phyloP scores from a whole-genome alignment of 2,329 filamentous ascomycete genomes.

The Xylaria sp. region DNA sequence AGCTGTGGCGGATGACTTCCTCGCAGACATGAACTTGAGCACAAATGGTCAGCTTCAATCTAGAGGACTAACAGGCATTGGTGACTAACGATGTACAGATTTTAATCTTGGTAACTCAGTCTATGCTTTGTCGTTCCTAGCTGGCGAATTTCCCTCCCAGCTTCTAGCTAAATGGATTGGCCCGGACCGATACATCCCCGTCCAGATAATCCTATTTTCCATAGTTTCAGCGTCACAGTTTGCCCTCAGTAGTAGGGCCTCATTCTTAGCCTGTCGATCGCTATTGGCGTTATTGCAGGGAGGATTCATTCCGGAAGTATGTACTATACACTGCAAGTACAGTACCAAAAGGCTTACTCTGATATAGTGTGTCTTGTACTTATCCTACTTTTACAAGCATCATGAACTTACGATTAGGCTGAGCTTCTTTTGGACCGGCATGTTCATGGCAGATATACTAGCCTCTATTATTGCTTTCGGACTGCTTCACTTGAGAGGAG shows the following conservation, averaged over 20 bases:
- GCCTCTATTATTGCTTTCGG: constrained; percentile 53
- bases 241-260: constrained; percentile 39
- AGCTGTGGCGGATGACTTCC: constrained; percentile 61
- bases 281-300: constrained; percentile 47
- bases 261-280: constrained; percentile 46
- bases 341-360: background rate
- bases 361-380: constrained; percentile 47
- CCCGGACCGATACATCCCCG: constrained; percentile 48
- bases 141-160: constrained; percentile 70
- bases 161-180: constrained; percentile 64
- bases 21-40: constrained; percentile 55
- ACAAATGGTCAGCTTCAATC: constrained; percentile 55
- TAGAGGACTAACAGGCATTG: rapidly evolving
- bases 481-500: constrained; percentile 52
- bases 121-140: constrained; percentile 64
- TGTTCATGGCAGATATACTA: constrained; percentile 50
- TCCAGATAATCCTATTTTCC: constrained; percentile 47
- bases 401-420: constrained; percentile 54
- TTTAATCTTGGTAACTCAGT: constrained; percentile 66
- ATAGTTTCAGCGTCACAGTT: constrained; percentile 48
- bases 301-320: constrained; percentile 50
- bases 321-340: background rate
- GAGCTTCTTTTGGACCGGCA: constrained; percentile 53
- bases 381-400: constrained; percentile 51
- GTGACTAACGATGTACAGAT: constrained; percentile 44